Conservation (phyloP, 345 rosid species). For the Draba incana region DNA sequence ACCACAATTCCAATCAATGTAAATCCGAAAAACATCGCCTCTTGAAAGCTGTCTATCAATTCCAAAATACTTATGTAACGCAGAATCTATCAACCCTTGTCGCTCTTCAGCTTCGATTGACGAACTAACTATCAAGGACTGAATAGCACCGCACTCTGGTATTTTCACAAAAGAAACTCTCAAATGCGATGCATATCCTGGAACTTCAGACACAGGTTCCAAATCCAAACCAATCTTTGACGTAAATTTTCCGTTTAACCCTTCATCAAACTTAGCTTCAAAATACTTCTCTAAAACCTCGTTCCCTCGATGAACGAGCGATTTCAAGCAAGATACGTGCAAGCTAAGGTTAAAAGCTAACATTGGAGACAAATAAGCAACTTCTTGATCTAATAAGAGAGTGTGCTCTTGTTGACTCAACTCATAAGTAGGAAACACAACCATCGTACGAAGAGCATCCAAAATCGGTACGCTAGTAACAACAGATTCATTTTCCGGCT, state of each 20-base stretch:
- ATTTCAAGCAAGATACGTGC: slow-evolving; percentile 71
- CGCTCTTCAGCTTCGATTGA: slow-evolving; percentile 78
- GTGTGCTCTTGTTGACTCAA: slow-evolving; percentile 38
- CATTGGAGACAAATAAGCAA: slow-evolving; percentile 80
- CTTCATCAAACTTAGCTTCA: slow-evolving; percentile 51
- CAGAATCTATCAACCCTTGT: slow-evolving; percentile 80
- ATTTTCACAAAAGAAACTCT: slow-evolving; percentile 86
- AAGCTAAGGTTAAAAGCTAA: slow-evolving; percentile 85
- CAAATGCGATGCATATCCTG: slow-evolving; percentile 85
- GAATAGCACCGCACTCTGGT: slow-evolving; percentile 87
- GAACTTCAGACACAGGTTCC: slow-evolving; percentile 54
- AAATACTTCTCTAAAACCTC: slow-evolving; percentile 61
- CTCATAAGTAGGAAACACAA: slow-evolving; percentile 61
- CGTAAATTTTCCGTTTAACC: slow-evolving; percentile 33
- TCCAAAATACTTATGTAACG: slow-evolving; percentile 73
- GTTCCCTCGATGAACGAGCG: slow-evolving; percentile 62
- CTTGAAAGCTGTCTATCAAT: slow-evolving; percentile 71
- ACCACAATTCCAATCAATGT: slow-evolving; percentile 73
- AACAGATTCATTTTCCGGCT: slow-evolving; percentile 28
- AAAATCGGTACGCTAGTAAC: slow-evolving; percentile 30
- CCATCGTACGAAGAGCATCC: slow-evolving; percentile 46
- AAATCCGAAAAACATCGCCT: slow-evolving; percentile 76
- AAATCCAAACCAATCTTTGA: slow-evolving; percentile 55
- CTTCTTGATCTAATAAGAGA: slow-evolving; percentile 47
- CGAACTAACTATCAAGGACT: slow-evolving; percentile 61